phyloP scores from a whole-genome alignment of 192 early-diverging fungal species.

The Neocallimastix lanati region DNA sequence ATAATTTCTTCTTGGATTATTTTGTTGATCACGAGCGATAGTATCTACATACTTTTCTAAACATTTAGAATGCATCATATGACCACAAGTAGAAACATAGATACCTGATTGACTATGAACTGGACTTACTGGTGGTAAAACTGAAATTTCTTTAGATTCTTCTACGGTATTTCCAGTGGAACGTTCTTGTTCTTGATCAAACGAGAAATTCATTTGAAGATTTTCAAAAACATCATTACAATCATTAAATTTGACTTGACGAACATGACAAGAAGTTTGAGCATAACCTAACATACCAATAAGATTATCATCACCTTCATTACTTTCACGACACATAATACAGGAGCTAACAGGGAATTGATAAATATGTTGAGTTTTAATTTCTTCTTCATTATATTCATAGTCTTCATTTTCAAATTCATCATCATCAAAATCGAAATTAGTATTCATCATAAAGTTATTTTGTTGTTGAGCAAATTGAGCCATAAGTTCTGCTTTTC shows the following conservation, averaged over 20 bases:
- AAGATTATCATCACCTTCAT: background rate
- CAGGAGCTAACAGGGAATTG: constrained; percentile 64
- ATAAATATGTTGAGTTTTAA: constrained; percentile 30
- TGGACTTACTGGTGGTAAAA: background rate
- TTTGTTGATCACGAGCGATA: background rate
- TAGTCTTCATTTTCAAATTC: constrained; percentile 51
- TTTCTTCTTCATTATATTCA: constrained; percentile 34
- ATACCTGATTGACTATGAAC: background rate
- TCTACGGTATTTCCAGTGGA: background rate
- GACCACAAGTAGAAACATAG: background rate
- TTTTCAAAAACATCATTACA: background rate
- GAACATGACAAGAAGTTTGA: background rate
- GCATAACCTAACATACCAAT: background rate
- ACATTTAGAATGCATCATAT: background rate
- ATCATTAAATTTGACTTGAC: background rate
- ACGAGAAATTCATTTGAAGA: background rate
- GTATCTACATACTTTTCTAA: background rate
- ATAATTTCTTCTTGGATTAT: background rate
- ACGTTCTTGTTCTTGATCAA: background rate
- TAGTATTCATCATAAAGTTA: constrained; percentile 56
- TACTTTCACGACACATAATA: constrained; percentile 59
- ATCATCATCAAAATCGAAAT: constrained; percentile 15
- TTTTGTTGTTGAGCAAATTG: constrained; percentile 74
- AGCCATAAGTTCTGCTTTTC: constrained; percentile 61
- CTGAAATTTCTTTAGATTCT: background rate